Conservation (phyloP, 495 filamentous ascomycete genomes). For the Bacidia rubella region DNA sequence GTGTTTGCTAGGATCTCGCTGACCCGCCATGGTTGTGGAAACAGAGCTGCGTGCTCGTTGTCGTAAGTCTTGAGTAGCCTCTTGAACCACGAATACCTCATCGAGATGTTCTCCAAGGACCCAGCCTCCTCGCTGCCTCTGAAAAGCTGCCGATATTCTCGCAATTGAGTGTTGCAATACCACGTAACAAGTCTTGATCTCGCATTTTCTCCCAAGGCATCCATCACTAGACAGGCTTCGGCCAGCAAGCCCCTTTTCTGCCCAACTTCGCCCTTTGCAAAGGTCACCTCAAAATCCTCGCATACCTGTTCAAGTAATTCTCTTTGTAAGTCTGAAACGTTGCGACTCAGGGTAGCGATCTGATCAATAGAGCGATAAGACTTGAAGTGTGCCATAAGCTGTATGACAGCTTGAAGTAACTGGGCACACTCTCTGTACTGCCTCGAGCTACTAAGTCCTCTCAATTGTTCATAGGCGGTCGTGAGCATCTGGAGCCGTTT, state of each 20-base stretch:
- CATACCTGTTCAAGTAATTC: conserved; percentile 94
- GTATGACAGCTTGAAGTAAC: conserved; percentile 86
- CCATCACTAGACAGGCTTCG: conserved; percentile 87
- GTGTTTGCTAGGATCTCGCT: conserved; percentile 82
- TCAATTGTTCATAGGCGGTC: conserved; percentile 92
- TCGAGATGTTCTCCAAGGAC: conserved; percentile 89
- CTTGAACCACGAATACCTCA: conserved; percentile 92
- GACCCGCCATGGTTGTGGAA: conserved; percentile 78
- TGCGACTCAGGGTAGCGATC: conserved; percentile 84
- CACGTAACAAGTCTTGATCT: conserved; percentile 73
- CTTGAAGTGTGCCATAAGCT: conserved; percentile 98
- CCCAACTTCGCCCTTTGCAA: conserved; percentile 76
- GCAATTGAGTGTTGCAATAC: conserved; percentile 95
- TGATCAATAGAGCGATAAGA: conserved; percentile 96
- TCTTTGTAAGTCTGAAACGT: conserved; percentile 86
- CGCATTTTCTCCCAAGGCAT: conserved; percentile 85
- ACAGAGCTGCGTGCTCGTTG: conserved; percentile 79
- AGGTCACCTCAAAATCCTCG: conserved; percentile 92
- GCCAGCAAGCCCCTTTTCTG: conserved; percentile 55
- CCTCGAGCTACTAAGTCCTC: conserved; percentile 64
- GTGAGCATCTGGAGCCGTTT: conserved; percentile 98
- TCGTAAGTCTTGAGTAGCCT: conserved; percentile 94
- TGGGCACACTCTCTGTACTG: conserved; percentile 97
- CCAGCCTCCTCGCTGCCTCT: conserved; percentile 93
- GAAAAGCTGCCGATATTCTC: conserved; percentile 93